Percentiles rank a stretch among this genome's conserved stretches.
Evolutionary conservation across 345 rosid species (phyloP).

Genomic region (Eucalyptus camaldulensis): DNA sequence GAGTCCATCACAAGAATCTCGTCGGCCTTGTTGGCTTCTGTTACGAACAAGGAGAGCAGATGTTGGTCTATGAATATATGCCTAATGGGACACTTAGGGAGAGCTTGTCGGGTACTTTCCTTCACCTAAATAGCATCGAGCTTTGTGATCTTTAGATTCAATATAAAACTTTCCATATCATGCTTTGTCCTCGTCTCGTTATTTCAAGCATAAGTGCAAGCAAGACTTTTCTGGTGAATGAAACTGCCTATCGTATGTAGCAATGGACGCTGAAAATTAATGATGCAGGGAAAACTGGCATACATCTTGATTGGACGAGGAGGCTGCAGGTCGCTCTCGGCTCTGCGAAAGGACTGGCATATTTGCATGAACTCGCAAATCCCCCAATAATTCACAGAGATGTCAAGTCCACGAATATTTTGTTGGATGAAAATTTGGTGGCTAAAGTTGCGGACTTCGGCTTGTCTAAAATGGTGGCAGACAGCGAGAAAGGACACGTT

Average conservation of each 20-base stretch:
- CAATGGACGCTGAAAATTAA: not conserved
- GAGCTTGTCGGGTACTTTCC: constrained; percentile 50
- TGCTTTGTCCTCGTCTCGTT: not conserved
- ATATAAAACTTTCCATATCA: not conserved
- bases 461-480: constrained; percentile 3
- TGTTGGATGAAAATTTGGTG: constrained; percentile 1
- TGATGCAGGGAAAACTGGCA: constrained; percentile 2
- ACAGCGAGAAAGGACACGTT: constrained; percentile 2
- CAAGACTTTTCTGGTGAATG: not conserved
- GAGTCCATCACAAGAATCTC: constrained; percentile 95
- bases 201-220: not conserved
- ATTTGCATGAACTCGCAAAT: constrained; percentile 12
- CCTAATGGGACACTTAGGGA: constrained; percentile 78
- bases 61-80: constrained; percentile 86
- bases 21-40: constrained; percentile 89
- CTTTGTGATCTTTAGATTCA: not conserved
- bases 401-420: constrained; percentile 11
- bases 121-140: not conserved
- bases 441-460: constrained; percentile 23
- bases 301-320: constrained; percentile 4
- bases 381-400: constrained; percentile 24
- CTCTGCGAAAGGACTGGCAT: constrained; percentile 17
- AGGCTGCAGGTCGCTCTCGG: constrained; percentile 7
- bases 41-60: constrained; percentile 90
- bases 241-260: not conserved